Percentiles rank a stretch among this genome's conserved stretches.
These are phyloP conservation scores for Aspergillus sp. DNA, from an alignment of 2,329 filamentous ascomycete genomes.

Conservation along the genomic window DNA sequence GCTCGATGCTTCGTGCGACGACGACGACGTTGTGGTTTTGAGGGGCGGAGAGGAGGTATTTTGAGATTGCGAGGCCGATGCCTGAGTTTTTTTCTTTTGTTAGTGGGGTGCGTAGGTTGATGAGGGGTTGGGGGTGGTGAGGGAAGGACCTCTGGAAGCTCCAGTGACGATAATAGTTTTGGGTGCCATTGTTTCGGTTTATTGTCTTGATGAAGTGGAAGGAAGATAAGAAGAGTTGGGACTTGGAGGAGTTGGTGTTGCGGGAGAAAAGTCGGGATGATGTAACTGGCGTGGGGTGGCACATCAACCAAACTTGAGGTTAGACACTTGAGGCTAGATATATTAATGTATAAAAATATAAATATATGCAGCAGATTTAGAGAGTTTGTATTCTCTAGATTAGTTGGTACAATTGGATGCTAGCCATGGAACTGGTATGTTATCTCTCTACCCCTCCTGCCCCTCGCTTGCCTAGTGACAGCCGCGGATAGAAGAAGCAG, in stretches of 20 bases:
- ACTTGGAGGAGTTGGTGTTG: not conserved
- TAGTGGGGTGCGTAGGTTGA: not conserved
- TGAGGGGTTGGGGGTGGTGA: not conserved
- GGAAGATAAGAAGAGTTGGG: not conserved
- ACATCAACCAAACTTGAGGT: too few relatives aligned
- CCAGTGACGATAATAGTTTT: conserved; percentile 72
- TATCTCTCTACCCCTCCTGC: not conserved
- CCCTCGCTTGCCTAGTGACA: not conserved
- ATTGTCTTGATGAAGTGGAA: not conserved
- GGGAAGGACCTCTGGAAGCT: conserved; percentile 57
- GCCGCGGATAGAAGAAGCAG: too few relatives aligned
- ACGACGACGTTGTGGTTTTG: conserved; percentile 58
- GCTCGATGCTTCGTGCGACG: conserved; percentile 55
- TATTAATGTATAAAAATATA: too few relatives aligned
- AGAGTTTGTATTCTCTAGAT: too few relatives aligned
- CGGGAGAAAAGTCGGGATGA: not conserved
- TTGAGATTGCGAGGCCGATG: conserved; percentile 61
- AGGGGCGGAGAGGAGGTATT: conserved; percentile 55
- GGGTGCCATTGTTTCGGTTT: conserved; percentile 41
- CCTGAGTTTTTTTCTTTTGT: conserved; percentile 37
- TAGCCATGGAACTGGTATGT: not conserved
- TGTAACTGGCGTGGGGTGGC: not conserved
- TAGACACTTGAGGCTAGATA: too few relatives aligned
- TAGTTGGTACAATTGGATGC: not conserved
- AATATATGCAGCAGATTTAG: too few relatives aligned